Evolutionary conservation across 2,329 filamentous ascomycete species (phyloP), one percentile per base, ranked within the genome.

Genomic region (Cercospora beticola): DNA sequence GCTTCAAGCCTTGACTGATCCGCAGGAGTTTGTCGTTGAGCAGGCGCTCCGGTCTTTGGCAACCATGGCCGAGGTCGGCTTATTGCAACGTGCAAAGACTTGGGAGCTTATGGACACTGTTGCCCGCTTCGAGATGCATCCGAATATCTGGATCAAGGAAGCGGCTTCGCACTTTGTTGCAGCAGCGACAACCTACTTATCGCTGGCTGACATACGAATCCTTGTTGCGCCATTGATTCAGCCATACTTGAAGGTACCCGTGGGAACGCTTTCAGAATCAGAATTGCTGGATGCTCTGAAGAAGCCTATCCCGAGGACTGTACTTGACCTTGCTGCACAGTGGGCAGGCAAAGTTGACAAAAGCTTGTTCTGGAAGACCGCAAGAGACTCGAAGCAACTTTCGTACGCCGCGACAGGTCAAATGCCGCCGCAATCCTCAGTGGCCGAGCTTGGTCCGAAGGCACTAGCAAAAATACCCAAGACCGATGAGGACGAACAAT

Each of bases 81-180:
- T 99, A 0, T 88, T 99, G 58, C 94, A 96, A 62, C 88, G 93
- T 75, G 86, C 89, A 5, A 94, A 92, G 68, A 90, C 89, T 1
- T 97, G 93, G 90, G 93, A 97, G 77, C 83, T 99, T 46, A 88
- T 97, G 23, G 90, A 96, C 70, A 89, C 94, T 46, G 88, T 94
- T 14, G 90, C 87, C 6, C 88, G 93, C 3, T 97, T 98, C 75
- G 90, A 94, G 12, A 90, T 97, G 84, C 95, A 99, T 77, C 95
- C 95, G 0, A 98, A 97, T 74, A 83, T 92, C 8, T 99, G 95
- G 94, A 94, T 99, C 64, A 88, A 94, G 43, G 94, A 98, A 81
- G 92, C 94, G 9, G 90, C 94, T 2, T 87, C 91, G 7, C 89
- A 94, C 71, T 97, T 97, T 73, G 83, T 98, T 43, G 88, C 92